Base-by-base conservation (phyloP, 495 filamentous ascomycete species). In the Aspergillus indologenus region DNA sequence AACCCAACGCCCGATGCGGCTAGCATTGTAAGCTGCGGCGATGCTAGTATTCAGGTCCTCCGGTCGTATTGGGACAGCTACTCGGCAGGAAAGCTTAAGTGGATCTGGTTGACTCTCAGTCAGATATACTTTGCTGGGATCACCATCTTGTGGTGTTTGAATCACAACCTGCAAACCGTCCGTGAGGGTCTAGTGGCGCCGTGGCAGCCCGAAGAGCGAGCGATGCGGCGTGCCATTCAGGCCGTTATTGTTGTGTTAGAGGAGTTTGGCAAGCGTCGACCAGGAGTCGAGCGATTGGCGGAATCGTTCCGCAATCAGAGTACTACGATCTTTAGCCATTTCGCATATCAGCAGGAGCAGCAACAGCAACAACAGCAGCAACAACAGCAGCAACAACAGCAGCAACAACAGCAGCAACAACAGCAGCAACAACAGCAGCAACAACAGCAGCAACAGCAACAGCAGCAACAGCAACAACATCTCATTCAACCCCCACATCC, bases 51-150 rank as follows among this genome's bases (percentile, higher is more conserved):
- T 24, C 72, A 75, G 42, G 76, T 83, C 15, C 79, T 82, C 20
- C 72, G 75, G 15, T 75, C 79, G 5, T 83, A 83, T 58, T 76
- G 77, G 66, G 73, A 79, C 49, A 76, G 73, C 44, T 80, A 80
- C 49, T 74, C 73, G 9, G 70, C 76, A 26, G 77, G 75, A 40
- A 81, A 79, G 54, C 68, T 83, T 14, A 83, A 82, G 57, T 83
- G 80, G 71, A 80, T 80, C 20, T 83, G 80, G 80, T 67, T 83
- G 46, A 79, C 80, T 0, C 70, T 81, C 40, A 80, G 79, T 55
- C 80, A 83, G 58, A 59, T 80, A 21, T 83, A 81, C 51, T 80
- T 78, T 62, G 80, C 80, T 1, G 78, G 77, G 3, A 73, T 80
- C 60, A 70, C 80, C 51, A 73, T 83, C 56, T 57, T 83, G 17